Percentiles rank a stretch among this genome's conserved stretches.
phyloP scores from a whole-genome alignment of 306 rosid species.

The Prunus campanulata region DNA sequence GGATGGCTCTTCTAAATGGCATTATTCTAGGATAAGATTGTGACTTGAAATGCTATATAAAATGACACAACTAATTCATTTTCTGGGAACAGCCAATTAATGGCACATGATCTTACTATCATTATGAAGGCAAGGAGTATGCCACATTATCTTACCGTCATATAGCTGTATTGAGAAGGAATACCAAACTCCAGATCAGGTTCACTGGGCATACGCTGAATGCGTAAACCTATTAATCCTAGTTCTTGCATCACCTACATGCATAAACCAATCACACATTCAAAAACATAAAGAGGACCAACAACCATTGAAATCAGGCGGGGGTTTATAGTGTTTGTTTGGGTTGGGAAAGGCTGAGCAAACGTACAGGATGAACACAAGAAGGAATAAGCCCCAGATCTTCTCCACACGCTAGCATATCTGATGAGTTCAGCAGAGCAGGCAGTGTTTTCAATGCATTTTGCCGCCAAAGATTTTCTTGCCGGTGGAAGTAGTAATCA shows the following conservation, averaged over 20 bases:
- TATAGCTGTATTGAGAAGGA: slow-evolving; percentile 88
- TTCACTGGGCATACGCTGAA: slow-evolving; percentile 97
- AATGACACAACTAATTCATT: background rate
- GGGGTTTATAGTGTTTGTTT: background rate
- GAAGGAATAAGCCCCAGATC: slow-evolving; percentile 96
- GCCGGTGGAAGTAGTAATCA: slow-evolving; percentile 94
- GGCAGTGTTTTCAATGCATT: slow-evolving; percentile 96
- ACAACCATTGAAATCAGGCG: background rate
- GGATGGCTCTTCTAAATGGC: background rate
- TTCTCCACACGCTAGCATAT: slow-evolving; percentile 96
- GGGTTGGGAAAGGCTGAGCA: slow-evolving; percentile 12
- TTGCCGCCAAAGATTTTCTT: slow-evolving; percentile 90
- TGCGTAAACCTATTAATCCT: slow-evolving; percentile 86
- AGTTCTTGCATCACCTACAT: slow-evolving; percentile 95
- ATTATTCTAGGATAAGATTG: background rate
- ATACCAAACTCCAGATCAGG: slow-evolving; percentile 82
- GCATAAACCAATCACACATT: slow-evolving; percentile 12
- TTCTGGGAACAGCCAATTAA: background rate
- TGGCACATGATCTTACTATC: background rate
- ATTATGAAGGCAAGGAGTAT: background rate
- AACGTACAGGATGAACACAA: slow-evolving; percentile 93
- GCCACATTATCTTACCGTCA: slow-evolving; percentile 62
- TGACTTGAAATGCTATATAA: background rate
- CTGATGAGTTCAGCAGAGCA: slow-evolving; percentile 78
- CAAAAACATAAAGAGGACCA: background rate